Conservation (phyloP, 768 basidiomycete genomes). For the Agaricus sinodeliciosus region DNA sequence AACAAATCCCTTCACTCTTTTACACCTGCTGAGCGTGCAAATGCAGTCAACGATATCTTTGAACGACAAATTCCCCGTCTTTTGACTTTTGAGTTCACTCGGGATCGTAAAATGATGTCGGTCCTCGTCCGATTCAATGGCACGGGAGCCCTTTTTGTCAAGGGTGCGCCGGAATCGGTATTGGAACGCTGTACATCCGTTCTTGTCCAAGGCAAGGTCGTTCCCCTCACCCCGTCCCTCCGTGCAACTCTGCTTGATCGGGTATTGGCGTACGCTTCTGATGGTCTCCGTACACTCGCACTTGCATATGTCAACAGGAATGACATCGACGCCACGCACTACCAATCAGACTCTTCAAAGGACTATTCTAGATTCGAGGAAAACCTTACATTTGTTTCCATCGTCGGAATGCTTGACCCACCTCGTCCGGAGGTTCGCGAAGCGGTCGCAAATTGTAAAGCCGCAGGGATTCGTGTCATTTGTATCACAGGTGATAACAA, state of each 20-base stretch:
- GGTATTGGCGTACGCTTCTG: conserved; percentile 67
- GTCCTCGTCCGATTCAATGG: conserved; percentile 74
- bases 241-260: conserved; percentile 55
- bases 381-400: conserved; percentile 87
- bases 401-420: conserved; percentile 97
- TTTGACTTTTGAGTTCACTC: conserved; percentile 94
- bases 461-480: conserved; percentile 92
- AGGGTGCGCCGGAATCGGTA: conserved; percentile 95
- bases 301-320: conserved; percentile 79
- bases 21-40: conserved; percentile 57
- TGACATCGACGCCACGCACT: conserved; percentile 75
- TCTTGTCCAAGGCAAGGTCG: conserved; percentile 53
- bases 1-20: conserved; percentile 52
- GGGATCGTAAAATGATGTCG: conserved; percentile 99
- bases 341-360: conserved; percentile 67
- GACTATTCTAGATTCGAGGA: conserved; percentile 91
- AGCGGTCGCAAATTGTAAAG: conserved; percentile 85
- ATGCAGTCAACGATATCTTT: conserved; percentile 80
- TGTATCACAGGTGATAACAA: conserved; percentile 99
- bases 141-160: conserved; percentile 79
- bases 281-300: conserved; percentile 87
- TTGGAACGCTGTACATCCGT: conserved; percentile 82
- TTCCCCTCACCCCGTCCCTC: conserved; percentile 60
- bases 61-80: conserved; percentile 71
- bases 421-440: conserved; percentile 87